Base-by-base conservation (phyloP, 2,329 filamentous ascomycete genomes). In the Arthroderma uncinatum region DNA sequence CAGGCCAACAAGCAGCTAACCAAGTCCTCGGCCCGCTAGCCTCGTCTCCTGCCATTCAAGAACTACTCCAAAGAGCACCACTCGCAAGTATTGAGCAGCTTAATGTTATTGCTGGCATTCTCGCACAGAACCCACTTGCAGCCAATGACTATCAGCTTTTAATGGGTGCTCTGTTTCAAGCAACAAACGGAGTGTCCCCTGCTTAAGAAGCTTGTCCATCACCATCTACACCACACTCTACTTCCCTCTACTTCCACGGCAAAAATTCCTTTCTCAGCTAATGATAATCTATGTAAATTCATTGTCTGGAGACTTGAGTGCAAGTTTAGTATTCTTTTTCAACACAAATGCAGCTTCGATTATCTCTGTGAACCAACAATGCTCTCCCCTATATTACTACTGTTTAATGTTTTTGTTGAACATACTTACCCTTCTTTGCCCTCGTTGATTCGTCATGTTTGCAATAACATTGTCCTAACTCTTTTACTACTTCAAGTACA, bases 11-110 rank as follows among this genome's bases (percentile, higher is more conserved):
- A 1, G 74, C 80, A 14, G 86, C 86, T 0, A 72, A 76, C 1
- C 79, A 85, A 58, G 79, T 88, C 1, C 76, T 89, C 0, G 86
- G 86, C 0, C 70, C 77, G 0, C 75, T 85, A 47, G 79, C 84
- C 10, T 76, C 75, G 21, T 80, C 82, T 14, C 82, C 85, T 0
- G 86, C 85, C 0, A 82, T 88, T 7, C 77, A 81, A 23, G 86
- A 89, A 63, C 73, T 91, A 3, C 74, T 89, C 47, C 81, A 83
- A 4, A 83, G 87, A 62, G 85, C 84, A 0, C 82, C 79, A 19
- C 79, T 80, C 53, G 88, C 87, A 76, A 78, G 83, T 48, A 76
- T 81, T n/a, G 74, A 80, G 14, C 87, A 94, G 66, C 85, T 93
- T 80, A 77, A 81, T 57, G 82, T 93, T 28, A 81, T 96, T 60